Evolutionary conservation across 306 rosid genomes (phyloP).

Genomic region (Prunus davidiana): DNA sequence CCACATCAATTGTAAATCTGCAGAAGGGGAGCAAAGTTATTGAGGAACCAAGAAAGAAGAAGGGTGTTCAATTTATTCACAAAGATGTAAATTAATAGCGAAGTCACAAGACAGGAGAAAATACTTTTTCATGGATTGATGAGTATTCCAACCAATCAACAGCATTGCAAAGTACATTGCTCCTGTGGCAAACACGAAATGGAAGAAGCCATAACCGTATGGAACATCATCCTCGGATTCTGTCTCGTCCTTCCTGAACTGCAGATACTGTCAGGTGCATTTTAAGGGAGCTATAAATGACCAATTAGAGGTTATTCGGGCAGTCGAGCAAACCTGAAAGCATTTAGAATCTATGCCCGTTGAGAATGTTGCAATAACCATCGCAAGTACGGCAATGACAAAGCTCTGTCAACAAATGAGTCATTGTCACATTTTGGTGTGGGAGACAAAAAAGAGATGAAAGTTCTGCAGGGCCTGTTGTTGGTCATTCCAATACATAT

Average conservation of each 20-base stretch:
- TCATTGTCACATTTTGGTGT: conserved; percentile 19
- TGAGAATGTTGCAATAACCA: conserved; percentile 88
- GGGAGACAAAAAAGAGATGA: conserved; percentile 7
- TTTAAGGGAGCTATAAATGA: conserved; percentile 20
- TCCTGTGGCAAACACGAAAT: conserved; percentile 91
- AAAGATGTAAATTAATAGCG: not conserved
- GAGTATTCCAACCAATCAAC: conserved; percentile 84
- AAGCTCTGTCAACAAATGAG: conserved; percentile 67
- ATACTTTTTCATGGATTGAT: conserved; percentile 74
- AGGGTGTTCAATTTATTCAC: not conserved
- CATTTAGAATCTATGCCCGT: conserved; percentile 94
- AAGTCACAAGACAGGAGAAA: not conserved
- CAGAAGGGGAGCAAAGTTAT: conserved; percentile 1
- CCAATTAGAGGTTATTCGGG: conserved; percentile 20
- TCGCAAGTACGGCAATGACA: conserved; percentile 72
- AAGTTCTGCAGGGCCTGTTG: no score
- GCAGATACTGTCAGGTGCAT: conserved; percentile 36
- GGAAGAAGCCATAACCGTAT: conserved; percentile 98
- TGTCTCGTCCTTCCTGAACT: conserved; percentile 60
- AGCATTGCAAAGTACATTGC: conserved; percentile 99
- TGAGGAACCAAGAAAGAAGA: not conserved
- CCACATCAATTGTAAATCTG: conserved; percentile 97
- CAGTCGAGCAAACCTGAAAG: conserved; percentile 66
- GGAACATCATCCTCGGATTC: conserved; percentile 79
- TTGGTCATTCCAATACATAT: no score